Evolutionary conservation across 192 early-diverging fungal species (phyloP), one percentile per base, ranked within the genome.

Genomic region (Geranomyces michiganensis): DNA sequence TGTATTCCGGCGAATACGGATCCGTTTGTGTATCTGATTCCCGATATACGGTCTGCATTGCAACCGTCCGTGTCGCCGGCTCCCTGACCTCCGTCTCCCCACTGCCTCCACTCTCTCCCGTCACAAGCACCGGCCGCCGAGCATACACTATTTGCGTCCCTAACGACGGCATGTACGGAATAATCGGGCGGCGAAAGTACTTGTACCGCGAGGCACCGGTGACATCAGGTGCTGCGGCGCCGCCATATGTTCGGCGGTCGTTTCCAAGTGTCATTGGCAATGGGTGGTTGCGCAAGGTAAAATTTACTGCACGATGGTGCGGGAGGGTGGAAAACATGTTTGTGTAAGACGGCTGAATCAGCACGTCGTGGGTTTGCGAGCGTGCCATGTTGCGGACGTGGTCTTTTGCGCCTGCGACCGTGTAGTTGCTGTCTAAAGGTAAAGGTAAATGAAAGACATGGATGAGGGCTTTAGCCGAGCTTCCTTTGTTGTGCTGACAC

Each of bases 1-100:
- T 79, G 65, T 88, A 88, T 47, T 83, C 83, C 19, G 87, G 87
- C 1, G 84, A 84, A 71, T 86, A 88, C 44, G 87, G 87, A 64
- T 88, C 87, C 3, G 87, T 88, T 70, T 88, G 87, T 0, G 87
- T 78, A 45, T 84, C 79, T 7, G 78, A 82, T 36, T 87, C 87
- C 41, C 86, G 74, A 67, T 84, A 88, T 13, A 82, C 62, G 13
- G 85, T 85, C 64, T 88, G 85, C 19, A 84, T 68, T 1, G 53
- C 81, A 14, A 84, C 70, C 1, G 79, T 87, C 56, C 76, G 81
- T 12, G 71, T 76, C 8, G 56, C 41, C 19, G 80, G 78, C 4
- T 21, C 61, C 27, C 26, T 22, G 0, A 49, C 62, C 22, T 46
- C 26, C 67, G 73, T 76, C 29, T 71, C 65, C 41, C 51, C 26